phyloP scores from a whole-genome alignment of 2,329 filamentous ascomycete genomes.

The Hypoxylon sp. region DNA sequence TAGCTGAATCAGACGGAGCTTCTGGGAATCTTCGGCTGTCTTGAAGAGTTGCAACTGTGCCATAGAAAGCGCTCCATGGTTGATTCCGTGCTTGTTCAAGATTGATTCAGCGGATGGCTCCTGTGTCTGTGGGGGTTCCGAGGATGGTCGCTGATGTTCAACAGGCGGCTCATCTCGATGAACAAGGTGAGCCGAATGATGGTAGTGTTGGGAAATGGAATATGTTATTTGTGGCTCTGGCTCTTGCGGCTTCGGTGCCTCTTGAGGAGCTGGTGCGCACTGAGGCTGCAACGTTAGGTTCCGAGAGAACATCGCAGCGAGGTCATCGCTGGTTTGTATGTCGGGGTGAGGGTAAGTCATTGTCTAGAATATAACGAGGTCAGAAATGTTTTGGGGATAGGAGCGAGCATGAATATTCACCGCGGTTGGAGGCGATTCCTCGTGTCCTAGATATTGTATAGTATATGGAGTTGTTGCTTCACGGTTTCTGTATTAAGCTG shows the following conservation, averaged over 20 bases:
- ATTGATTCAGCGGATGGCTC: slow-evolving; percentile 69
- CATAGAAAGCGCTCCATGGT: slow-evolving; percentile 77
- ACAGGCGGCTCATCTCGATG: slow-evolving; percentile 57
- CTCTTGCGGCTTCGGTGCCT: slow-evolving; percentile 53
- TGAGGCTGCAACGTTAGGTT: slow-evolving; percentile 76
- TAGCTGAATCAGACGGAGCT: slow-evolving; percentile 82
- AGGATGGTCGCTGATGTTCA: slow-evolving; percentile 63
- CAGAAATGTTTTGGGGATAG: slow-evolving; percentile 36
- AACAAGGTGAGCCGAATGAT: slow-evolving; percentile 79
- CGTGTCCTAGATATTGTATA: slow-evolving; percentile 1
- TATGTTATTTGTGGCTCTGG: slow-evolving; percentile 71
- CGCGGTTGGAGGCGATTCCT: slow-evolving; percentile 21
- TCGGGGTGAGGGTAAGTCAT: slow-evolving; percentile 63
- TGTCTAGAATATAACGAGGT: slow-evolving; percentile 38
- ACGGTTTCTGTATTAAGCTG: slow-evolving; percentile 3
- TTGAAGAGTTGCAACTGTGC: slow-evolving; percentile 85
- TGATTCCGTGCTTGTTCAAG: slow-evolving; percentile 76
- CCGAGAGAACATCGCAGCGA: slow-evolving; percentile 82
- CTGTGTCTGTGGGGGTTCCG: slow-evolving; percentile 66
- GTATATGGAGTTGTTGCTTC: slow-evolving; percentile 45
- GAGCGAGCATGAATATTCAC: slow-evolving; percentile 29
- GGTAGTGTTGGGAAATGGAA: slow-evolving; percentile 85
- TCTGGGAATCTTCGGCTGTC: slow-evolving; percentile 79
- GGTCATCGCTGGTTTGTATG: slow-evolving; percentile 83
- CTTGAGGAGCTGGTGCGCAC: slow-evolving; percentile 48